Conservation (phyloP, 2,329 filamentous ascomycete genomes). For the Trichophyton benhamiae region DNA sequence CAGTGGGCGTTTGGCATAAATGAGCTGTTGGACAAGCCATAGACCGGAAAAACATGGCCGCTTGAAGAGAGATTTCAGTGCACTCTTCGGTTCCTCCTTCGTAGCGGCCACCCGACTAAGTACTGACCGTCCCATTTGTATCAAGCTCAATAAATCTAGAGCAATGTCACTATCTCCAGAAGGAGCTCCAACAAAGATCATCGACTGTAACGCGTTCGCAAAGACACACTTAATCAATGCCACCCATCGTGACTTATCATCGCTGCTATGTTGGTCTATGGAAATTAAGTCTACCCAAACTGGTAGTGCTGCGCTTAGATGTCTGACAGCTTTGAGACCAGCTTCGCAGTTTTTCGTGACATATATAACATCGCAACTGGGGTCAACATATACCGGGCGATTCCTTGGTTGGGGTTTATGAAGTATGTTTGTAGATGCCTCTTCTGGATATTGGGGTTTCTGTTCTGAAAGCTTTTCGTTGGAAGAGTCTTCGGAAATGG, state of each 20-base stretch:
- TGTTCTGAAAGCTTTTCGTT: neutral
- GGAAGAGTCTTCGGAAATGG: neutral
- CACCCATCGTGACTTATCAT: conserved; percentile 11
- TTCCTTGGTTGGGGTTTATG: no score
- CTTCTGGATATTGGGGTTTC: no score
- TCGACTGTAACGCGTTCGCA: neutral
- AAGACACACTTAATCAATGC: conserved; percentile 13
- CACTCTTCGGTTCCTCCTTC: neutral
- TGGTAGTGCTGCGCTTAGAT: neutral
- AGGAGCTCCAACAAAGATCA: neutral
- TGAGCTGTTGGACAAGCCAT: neutral
- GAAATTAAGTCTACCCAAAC: conserved; percentile 15
- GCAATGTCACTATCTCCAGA: neutral
- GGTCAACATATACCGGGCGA: conserved; percentile 1
- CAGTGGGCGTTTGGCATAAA: neutral
- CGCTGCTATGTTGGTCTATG: conserved; percentile 10
- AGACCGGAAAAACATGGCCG: neutral
- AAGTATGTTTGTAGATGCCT: no score
- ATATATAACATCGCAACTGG: neutral
- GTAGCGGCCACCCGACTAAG: neutral
- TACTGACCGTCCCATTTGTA: neutral
- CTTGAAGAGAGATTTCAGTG: neutral
- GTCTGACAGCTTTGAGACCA: conserved; percentile 4
- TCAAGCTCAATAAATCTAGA: neutral
- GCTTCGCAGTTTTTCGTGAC: conserved; percentile 5